Evolutionary conservation across 2,329 filamentous ascomycete species (phyloP), one percentile per base, ranked within the genome.

Genomic region (Apiospora rasikravindrae): DNA sequence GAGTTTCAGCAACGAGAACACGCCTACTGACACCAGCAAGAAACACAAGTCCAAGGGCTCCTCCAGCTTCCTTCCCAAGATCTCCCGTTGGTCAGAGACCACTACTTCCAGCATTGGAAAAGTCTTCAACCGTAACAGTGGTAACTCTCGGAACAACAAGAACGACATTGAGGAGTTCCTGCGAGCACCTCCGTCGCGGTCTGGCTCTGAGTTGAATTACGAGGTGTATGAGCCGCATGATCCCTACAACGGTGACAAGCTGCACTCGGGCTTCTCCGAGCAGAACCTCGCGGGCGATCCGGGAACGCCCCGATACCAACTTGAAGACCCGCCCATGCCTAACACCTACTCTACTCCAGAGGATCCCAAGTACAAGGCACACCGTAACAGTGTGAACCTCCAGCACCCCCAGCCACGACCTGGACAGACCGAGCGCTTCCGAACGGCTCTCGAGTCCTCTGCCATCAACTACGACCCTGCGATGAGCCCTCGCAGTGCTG

Each of bases 41-140:
- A 98, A 97, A 84, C 93, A 97, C 84, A 97, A 97, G 81, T 96
- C 94, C 0, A 93, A 89, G 79, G 91, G 91, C 72, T 96, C 94
- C 0, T 94, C 93, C 0, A 86, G 89, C 69, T 91, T 90, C 86
- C 93, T 97, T 74, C 95, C 95, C 33, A 98, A 97, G 85, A 95
- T 98, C 74, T 98, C 96, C 7, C 90, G 96, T 61, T 99, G 96
- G 96, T 98, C 96, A 0, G 96, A 97, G 84, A 98, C 96, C 2
- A 99, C 96, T 0, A 90, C 95, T 4, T 98, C 95, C 0, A 97
- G 94, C 73, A 91, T 95, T 61, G 92, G 94, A 64, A 92, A 93
- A 76, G 93, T 92, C 53, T 93, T 95, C 81, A 61, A 61, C 53
- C 90, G 92, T 53, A 90, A 89, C 77, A 94, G 90, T 77, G 87